Base-by-base conservation (phyloP, 371 early-diverging fungal genomes). In the Actinomortierella ambigua region DNA sequence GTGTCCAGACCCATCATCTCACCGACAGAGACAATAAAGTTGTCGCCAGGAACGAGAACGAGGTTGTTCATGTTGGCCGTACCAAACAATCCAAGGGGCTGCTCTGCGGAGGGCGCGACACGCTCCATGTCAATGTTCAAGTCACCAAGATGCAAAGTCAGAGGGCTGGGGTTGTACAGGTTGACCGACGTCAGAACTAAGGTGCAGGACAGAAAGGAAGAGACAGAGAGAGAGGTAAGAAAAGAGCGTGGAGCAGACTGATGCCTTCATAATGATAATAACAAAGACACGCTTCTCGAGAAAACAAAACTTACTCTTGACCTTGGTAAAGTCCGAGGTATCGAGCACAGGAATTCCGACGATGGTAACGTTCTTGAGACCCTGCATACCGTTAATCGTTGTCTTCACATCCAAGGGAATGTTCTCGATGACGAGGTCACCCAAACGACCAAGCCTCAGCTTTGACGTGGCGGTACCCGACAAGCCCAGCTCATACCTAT, bases 1-100 rank as follows among this genome's bases (percentile, higher is more conserved):
- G 82, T 67, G 50, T 67, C 71, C 47, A 68, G 59, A n/a, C n/a
- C n/a, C 14, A 84, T 68, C 56, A 80, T 79, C 41, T 61, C 81
- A 9, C 81, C 85, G 28, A 53, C 52, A 1, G 52, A 34, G 29
- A 47, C 1, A 4, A 60, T 44, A 2, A 11, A 3, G 28, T 65
- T 65, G 24, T 40, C 34, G 2, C 61, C 53, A 4, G 60, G 61
- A 52, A 24, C 47, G 22, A 58, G 48, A 11, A 18, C 42, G 18
- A 65, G 34, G n/a, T 48, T n/a, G 13, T 17, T 17, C 51, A 15
- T 29, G 51, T 1, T 2, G 0, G 22, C n/a, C 20, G 27, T 34
- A 1, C 20, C 41, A 0, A 34, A 5, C 1, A 13, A 28, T 11
- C 8, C 53, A 22, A 39, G 39, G 9, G 17, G n/a, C 15, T 14